Conservation (phyloP, 768 basidiomycete genomes). For the Cantharellus anzutake region DNA sequence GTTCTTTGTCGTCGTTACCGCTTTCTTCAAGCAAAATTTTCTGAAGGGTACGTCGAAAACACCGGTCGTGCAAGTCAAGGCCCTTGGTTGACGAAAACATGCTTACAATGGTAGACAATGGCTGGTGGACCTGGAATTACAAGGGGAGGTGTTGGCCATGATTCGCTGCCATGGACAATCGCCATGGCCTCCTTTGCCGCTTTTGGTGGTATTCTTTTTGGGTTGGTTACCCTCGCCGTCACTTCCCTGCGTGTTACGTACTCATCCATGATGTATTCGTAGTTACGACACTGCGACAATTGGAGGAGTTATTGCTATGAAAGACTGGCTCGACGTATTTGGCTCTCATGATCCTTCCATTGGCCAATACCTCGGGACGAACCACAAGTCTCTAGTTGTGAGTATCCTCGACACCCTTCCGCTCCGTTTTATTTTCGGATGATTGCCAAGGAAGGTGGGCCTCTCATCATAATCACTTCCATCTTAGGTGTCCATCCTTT, state of each 20-base stretch:
- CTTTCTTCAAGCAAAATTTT: no score
- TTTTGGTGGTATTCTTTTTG: conserved; percentile 13
- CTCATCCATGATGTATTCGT: conserved; percentile 1
- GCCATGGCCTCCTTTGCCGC: conserved; percentile 16
- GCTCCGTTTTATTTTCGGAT: background rate
- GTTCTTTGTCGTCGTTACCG: no score
- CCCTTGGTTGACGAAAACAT: background rate
- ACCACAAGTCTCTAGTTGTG: conserved; percentile 27
- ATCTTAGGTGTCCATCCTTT: conserved; percentile 34
- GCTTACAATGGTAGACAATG: background rate
- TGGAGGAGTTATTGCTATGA: conserved; percentile 53
- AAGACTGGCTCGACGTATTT: conserved; percentile 35
- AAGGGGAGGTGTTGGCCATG: background rate
- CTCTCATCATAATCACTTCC: background rate
- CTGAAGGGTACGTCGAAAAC: no score
- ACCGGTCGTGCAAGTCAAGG: no score
- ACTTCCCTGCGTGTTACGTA: background rate
- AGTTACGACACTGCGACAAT: conserved; percentile 78
- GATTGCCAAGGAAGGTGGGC: background rate
- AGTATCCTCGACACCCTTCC: background rate
- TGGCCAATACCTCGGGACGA: conserved; percentile 11
- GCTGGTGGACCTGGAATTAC: background rate
- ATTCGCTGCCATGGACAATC: conserved; percentile 1
- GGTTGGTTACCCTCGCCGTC: background rate
- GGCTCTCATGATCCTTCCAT: conserved; percentile 23